These are phyloP conservation scores for Pseudodiploospora longispora DNA, from an alignment of 2,329 filamentous ascomycete species.

Conservation along the genomic window DNA sequence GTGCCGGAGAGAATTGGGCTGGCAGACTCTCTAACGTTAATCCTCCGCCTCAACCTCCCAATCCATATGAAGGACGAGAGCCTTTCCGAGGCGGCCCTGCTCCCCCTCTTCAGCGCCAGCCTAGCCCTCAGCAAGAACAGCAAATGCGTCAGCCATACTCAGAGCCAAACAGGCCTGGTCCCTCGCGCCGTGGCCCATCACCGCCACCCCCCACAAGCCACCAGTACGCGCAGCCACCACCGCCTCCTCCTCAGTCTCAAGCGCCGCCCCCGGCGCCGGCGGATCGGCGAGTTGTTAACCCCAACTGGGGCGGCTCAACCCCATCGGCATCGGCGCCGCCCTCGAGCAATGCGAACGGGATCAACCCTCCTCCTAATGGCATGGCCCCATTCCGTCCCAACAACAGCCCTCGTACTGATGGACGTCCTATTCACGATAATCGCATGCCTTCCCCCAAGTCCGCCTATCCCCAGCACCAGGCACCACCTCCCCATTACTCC, in stretches of 20 bases:
- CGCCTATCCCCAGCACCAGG: conserved; percentile 70
- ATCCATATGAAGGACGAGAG: conserved; percentile 70
- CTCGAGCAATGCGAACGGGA: conserved; percentile 27
- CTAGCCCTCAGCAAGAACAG: conserved; percentile 65
- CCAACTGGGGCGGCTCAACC: conserved; percentile 50
- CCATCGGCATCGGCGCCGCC: conserved; percentile 32
- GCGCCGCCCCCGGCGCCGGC: conserved; percentile 44
- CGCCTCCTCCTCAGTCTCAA: conserved; percentile 32
- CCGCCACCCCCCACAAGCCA: conserved; percentile 41
- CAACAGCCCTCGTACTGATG: conserved; percentile 75
- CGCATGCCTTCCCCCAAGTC: conserved; percentile 88
- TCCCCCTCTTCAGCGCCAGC: conserved; percentile 60
- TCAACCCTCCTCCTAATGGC: conserved; percentile 35
- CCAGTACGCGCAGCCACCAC: conserved; percentile 39
- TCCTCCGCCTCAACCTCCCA: conserved; percentile 63
- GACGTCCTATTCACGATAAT: conserved; percentile 73
- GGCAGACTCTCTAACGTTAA: conserved; percentile 72
- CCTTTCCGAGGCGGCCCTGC: conserved; percentile 59
- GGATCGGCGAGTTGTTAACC: conserved; percentile 50
- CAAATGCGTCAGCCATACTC: conserved; percentile 56
- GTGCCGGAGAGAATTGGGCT: conserved; percentile 48
- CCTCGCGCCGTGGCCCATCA: conserved; percentile 43
- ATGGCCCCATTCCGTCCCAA: conserved; percentile 65
- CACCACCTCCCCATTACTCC: conserved; percentile 45
- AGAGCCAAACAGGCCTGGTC: conserved; percentile 22